Conservation (phyloP, 371 early-diverging fungal species). For the Lichtheimia corymbifera region DNA sequence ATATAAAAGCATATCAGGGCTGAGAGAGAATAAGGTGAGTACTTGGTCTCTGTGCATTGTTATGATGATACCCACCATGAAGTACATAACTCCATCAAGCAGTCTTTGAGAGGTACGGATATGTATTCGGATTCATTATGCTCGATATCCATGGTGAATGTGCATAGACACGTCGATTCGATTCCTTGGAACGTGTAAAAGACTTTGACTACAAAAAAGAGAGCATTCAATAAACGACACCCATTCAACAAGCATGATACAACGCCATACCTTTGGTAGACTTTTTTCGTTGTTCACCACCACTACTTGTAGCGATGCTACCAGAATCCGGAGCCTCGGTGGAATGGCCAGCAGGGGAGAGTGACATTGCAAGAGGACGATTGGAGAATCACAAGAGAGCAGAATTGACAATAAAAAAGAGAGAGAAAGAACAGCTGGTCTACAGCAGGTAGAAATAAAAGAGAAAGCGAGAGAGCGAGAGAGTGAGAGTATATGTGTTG, state of each 20-base stretch:
- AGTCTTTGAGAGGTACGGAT: conserved; percentile 36
- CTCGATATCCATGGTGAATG: conserved; percentile 19
- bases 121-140: conserved; percentile 17
- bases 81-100: conserved; percentile 42
- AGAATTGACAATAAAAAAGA: background rate
- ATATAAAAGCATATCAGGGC: conserved; percentile 46
- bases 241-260: background rate
- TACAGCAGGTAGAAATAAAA: conserved; percentile 5
- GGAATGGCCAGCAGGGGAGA: background rate
- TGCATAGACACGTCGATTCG: conserved; percentile 41
- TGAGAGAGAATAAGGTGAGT: conserved; percentile 1
- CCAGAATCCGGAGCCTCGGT: conserved; percentile 5
- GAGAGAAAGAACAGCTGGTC: conserved; percentile 12
- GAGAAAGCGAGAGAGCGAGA: conserved; percentile 6
- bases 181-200: conserved; percentile 34
- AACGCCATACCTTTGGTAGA: conserved; percentile 2
- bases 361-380: conserved; percentile 6
- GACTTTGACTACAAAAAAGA: conserved; percentile 29
- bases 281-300: background rate
- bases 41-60: background rate
- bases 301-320: background rate
- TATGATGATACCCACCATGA: conserved; percentile 31
- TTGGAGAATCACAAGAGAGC: background rate
- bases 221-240: background rate
- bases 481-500: background rate